Evolutionary conservation across 2,329 filamentous ascomycete species (phyloP), one percentile per base, ranked within the genome.

Genomic region (Cercospora sesami): DNA sequence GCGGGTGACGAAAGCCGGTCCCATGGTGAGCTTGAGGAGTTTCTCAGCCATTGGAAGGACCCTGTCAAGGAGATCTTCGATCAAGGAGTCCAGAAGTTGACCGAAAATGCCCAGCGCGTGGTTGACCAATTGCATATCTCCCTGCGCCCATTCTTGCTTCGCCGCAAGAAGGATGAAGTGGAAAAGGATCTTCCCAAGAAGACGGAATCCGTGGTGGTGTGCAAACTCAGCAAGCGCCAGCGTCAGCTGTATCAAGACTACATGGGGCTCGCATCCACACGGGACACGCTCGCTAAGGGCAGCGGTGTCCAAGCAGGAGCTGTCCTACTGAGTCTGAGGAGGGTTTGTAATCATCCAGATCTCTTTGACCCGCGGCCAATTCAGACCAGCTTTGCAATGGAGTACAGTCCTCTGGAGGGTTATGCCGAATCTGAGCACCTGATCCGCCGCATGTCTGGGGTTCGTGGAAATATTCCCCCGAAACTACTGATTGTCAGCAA

Each of bases 101-200:
- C 98, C 72, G 92, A 96, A 10, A 94, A 99, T 79, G 93, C 94
- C 12, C 91, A 93, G 73, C 91, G 90, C 66, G 94, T 97, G 72
- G 96, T 99, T 71, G 89, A 89, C 57, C 96, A 98, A 78, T 86
- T 99, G 4, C 96, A 99, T 81, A 93, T 96, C 73, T 93, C 98
- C 23, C 84, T 99, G 9, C 89, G 96, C 1, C 95, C 95, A 0
- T 98, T 97, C 76, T 86, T 99, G 10, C 85, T 99, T 6, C 90
- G 95, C 62, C 89, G 95, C 65, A 83, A 99, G 66, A 99, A 99
- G 81, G 91, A 93, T 55, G 95, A 99, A 76, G 95, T 99, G 5
- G 96, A 99, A 81, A 97, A 98, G 81, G 95, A 99, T 78, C 97
- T 99, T 92, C 95, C 96, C 0, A 94, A 89, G 69, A 99, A 99